Conservation (phyloP, 2,329 filamentous ascomycete genomes). For the Grosmannia clavigera region DNA sequence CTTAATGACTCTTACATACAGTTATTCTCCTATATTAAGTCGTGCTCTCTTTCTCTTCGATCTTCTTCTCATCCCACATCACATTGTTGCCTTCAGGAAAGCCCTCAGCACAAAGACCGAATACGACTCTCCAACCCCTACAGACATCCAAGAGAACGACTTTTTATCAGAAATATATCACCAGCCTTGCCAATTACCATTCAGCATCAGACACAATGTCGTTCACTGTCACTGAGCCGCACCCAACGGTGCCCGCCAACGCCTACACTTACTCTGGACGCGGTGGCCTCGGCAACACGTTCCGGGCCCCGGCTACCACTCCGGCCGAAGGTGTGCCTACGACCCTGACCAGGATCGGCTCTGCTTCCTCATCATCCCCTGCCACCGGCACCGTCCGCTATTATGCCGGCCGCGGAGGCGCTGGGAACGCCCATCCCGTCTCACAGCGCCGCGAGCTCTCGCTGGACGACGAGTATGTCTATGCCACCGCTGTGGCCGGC, state of each 20-base stretch:
- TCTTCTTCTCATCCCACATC: neutral
- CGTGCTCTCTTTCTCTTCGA: neutral
- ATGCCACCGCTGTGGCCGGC: conserved; percentile 39
- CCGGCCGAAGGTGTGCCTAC: conserved; percentile 39
- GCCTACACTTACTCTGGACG: conserved; percentile 40
- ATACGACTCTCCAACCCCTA: neutral
- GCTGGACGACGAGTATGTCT: conserved; percentile 55
- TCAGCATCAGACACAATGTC: conserved; percentile 21
- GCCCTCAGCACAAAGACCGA: neutral
- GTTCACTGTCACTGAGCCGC: conserved; percentile 35
- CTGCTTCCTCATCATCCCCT: conserved; percentile 29
- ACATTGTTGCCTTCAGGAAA: neutral
- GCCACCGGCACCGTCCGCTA: conserved; percentile 36
- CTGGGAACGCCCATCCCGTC: conserved; percentile 47
- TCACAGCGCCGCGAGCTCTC: conserved; percentile 44
- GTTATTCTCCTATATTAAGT: conserved; percentile 3
- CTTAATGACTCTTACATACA: neutral
- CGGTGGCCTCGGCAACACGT: conserved; percentile 44
- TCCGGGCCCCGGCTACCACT: conserved; percentile 29
- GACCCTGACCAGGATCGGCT: conserved; percentile 24
- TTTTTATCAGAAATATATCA: neutral
- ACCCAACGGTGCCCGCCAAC: conserved; percentile 33
- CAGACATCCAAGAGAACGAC: neutral
- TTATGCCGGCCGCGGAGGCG: conserved; percentile 54
- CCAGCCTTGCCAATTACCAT: neutral